Base-by-base conservation (phyloP, 331 rosid genomes). In the Rhamnella rubrinervis region DNA sequence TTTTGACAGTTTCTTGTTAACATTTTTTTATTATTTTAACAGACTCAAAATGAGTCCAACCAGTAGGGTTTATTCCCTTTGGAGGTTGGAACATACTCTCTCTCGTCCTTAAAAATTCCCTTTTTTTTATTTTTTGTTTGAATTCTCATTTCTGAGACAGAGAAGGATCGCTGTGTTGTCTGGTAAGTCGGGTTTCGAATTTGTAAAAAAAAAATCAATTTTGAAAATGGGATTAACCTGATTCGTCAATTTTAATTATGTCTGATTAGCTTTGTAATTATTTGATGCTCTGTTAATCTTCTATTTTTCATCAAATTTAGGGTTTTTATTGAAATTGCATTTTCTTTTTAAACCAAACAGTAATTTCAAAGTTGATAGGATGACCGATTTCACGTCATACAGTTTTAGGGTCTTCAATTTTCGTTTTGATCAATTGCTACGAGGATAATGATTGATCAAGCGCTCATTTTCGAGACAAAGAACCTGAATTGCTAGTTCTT, bases 381-480 rank as follows among this genome's bases (percentile, higher is more conserved):
- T 2, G 0, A 13, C 14, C 49, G 49, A 41, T 41, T 41, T 41
- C 7, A 10, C 49, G 12, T 41, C 49, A 7, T 41, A 7, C 12
- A 10, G 11, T 44, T 44, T 44, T 44, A 14, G 11, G 13, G 4
- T 44, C 2, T 44, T 2, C 49, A 10, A 44, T 44, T 44, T 44
- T 44, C 15, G 49, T 44, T 44, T 44, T 11, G 49, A 50, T 50
- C 6, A 25, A 1, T 14, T 8, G 16, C 47, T 46, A 28, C 8
- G 17, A 58, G 71, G 70, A 31, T 47, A 26, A 63, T 52, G 28
- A 37, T 66, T 28, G 70, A 50, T 62, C 41, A 18, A 31, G 31
- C 14, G 18, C 26, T 62, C 40, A 17, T 59, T 55, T 26, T 62
- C n/a, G 38, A 28, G 38, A 56, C 7, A 25, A 31, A 31, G 20